A percentile compares a stretch with the other conserved stretches of the same genome.
phyloP scores from a whole-genome alignment of 306 rosid genomes.

The Morella rubra region DNA sequence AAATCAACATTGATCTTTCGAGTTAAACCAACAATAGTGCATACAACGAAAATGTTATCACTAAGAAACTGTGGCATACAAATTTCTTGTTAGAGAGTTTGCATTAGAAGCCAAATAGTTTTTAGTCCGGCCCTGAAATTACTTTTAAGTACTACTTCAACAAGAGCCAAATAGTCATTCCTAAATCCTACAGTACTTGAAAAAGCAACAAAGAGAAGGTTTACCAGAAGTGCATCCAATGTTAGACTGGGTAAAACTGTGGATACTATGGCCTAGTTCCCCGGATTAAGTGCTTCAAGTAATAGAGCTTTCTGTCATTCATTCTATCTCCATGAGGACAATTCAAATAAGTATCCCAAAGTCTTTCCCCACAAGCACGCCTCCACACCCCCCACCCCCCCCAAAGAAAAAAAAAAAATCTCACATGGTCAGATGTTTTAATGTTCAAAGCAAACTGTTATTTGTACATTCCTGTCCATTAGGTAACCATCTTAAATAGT shows the following conservation, averaged over 20 bases:
- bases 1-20: constrained; percentile 14
- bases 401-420: too few relatives aligned
- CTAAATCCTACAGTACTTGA: background rate
- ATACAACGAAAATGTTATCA: background rate
- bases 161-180: too few relatives aligned
- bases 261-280: background rate
- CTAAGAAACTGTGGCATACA: background rate
- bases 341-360: background rate
- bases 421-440: background rate
- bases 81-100: background rate
- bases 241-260: background rate
- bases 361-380: background rate
- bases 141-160: too few relatives aligned
- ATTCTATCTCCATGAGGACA: background rate
- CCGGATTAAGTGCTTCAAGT: background rate
- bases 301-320: background rate
- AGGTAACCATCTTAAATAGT: background rate
- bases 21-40: background rate
- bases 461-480: background rate
- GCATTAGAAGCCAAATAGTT: background rate
- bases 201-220: background rate
- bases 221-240: background rate
- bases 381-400: background rate
- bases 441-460: background rate
- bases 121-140: too few relatives aligned